Evolutionary conservation across 805 yeast species (phyloP), one percentile per base, ranked within the genome.

Genomic region (Saturnispora kantuleensis): DNA sequence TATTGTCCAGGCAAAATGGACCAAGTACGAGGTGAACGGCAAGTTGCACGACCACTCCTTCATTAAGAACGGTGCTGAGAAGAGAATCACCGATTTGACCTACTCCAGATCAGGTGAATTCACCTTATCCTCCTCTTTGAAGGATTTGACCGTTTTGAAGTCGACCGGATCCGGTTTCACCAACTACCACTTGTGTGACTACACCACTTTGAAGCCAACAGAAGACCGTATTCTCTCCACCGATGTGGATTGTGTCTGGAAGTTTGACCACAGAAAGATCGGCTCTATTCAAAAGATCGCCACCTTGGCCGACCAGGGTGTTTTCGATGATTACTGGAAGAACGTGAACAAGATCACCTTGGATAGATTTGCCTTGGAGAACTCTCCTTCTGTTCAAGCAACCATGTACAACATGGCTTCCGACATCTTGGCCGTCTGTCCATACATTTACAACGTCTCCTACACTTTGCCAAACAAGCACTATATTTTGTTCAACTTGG

Each of bases 301-400:
- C 49, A 62, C 63, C 40, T 64, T 72, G 10, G 81, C 84, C n/a
- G 74, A 74, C 52, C 61, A 67, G 16, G 84, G 81, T 12, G 63
- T 73, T 34, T 84, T 87, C 56, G 94, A 87, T 64, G 44, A 59
- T 9, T 74, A 83, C 30, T 84, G 73, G 63, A 60, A 68, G n/a
- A 57, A 62, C 11, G 93, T 86, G 15, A 74, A 86, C 56, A 69
- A 68, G 34, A 73, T 76, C 56, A 87, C 96, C 1, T 71, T 88
- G 56, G 81, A 77, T 44, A 71, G 73, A 47, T 89, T 89, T 64
- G 96, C 96, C 13, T 63, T 74, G 41, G 96, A 89, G 65, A 78
- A 85, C 64, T 85, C 95, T 9, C 78, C 96, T n/a, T 84, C 95
- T 21, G 97, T 89, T 39, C 97, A 89, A 69, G 96, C 95, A 38